Percentiles rank a stretch among this genome's conserved stretches.
Evolutionary conservation across 352 stramenopile genomes (phyloP).

Genomic region (Globisporangium paddicum): DNA sequence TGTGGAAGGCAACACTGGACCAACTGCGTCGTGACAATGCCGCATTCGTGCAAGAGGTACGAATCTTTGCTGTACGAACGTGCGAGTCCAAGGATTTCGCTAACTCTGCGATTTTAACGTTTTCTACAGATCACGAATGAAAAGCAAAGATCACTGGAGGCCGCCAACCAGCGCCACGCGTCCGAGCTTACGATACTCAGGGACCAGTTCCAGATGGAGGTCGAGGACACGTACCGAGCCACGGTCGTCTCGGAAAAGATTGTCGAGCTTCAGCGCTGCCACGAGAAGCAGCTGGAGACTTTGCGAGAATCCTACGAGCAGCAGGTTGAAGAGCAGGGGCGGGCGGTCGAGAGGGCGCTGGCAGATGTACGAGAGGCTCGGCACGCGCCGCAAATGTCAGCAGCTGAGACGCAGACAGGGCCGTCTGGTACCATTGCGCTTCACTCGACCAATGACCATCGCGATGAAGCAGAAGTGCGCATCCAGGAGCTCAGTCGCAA

Average conservation of each 20-base stretch:
- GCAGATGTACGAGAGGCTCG: slow-evolving; percentile 1
- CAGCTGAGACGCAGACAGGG: slow-evolving; percentile 20
- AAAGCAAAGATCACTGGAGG: slow-evolving; percentile 4
- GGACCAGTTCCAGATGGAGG: slow-evolving; percentile 8
- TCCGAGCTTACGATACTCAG: background rate
- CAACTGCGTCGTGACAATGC: background rate
- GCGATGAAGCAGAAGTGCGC: slow-evolving; percentile 14
- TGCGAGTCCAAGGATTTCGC: background rate
- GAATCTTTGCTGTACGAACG: background rate
- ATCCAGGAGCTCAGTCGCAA: slow-evolving; percentile 41
- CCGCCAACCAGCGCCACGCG: background rate
- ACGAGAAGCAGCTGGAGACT: slow-evolving; percentile 15
- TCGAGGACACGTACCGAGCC: slow-evolving; percentile 11
- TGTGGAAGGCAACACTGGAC: slow-evolving; percentile 12
- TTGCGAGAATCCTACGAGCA: slow-evolving; percentile 20
- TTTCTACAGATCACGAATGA: slow-evolving; percentile 1
- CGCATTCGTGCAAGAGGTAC: slow-evolving; percentile 7
- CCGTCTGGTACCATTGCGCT: background rate
- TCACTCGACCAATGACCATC: background rate
- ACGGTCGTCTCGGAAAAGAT: slow-evolving; percentile 14
- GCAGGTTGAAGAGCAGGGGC: slow-evolving; percentile 17
- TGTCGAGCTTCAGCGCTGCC: slow-evolving; percentile 7
- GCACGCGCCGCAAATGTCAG: background rate
- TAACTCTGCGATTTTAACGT: background rate
- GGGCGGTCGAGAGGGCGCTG: slow-evolving; percentile 15